These are phyloP conservation scores for Batrachochytrium dendrobatidis DNA, from an alignment of 371 early-diverging fungal species.

Conservation along the genomic window DNA sequence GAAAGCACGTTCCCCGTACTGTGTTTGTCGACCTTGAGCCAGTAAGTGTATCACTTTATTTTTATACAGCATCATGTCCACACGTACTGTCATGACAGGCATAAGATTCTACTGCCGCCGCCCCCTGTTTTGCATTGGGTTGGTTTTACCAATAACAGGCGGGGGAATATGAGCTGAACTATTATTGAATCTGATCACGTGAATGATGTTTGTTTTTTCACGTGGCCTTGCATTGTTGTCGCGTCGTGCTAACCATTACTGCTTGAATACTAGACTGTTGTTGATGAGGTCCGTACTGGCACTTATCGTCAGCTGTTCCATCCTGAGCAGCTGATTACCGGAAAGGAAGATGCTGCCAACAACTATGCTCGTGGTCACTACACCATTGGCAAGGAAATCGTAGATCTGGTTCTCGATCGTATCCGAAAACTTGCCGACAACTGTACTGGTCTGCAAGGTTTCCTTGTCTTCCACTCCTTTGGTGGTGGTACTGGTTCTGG, in stretches of 20 bases:
- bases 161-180: too few relatives aligned
- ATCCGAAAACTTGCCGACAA: constrained; percentile 96
- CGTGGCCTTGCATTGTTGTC: too few relatives aligned
- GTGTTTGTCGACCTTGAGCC: constrained; percentile 75
- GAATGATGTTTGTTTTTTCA: too few relatives aligned
- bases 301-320: constrained; percentile 97
- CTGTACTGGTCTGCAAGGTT: constrained; percentile 96
- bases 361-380: constrained; percentile 99
- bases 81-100: too few relatives aligned
- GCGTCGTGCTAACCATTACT: too few relatives aligned
- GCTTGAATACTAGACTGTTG: constrained; percentile 93
- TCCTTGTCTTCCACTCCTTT: constrained; percentile 97
- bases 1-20: constrained; percentile 98
- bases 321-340: constrained; percentile 97
- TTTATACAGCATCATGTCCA: not conserved
- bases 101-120: too few relatives aligned
- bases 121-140: too few relatives aligned
- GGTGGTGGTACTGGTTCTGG: constrained; percentile 99
- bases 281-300: constrained; percentile 94
- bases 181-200: too few relatives aligned
- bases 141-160: too few relatives aligned
- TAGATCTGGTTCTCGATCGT: constrained; percentile 93
- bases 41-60: constrained; percentile 8
- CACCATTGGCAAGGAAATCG: constrained; percentile 97
- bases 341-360: constrained; percentile 99